Conservation (phyloP, 2,329 filamentous ascomycete genomes). For the Stagonosporopsis rhizophila region DNA sequence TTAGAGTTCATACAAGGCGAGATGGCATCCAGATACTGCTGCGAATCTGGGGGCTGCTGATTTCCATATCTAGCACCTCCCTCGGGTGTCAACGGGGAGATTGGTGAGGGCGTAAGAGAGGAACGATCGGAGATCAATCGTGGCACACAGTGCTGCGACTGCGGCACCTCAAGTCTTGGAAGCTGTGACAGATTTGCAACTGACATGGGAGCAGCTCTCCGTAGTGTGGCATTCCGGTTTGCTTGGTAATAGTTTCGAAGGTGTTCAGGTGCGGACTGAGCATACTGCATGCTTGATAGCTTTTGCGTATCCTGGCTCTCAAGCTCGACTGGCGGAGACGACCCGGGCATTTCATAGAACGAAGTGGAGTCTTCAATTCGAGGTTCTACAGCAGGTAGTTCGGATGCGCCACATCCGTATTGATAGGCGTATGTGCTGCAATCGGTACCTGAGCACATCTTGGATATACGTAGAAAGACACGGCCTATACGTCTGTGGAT, state of each 20-base stretch:
- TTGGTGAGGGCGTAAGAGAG: slow-evolving; percentile 4
- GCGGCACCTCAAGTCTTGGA: slow-evolving; percentile 9
- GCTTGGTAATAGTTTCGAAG: not conserved
- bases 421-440: slow-evolving; percentile 1
- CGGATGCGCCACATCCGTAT: not conserved
- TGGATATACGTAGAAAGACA: not conserved
- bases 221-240: not conserved
- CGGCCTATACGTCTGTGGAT: slow-evolving; percentile 4
- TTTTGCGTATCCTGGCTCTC: not conserved
- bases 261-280: not conserved
- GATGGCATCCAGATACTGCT: not conserved
- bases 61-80: not conserved
- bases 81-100: slow-evolving; percentile 9
- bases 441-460: not conserved
- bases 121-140: not conserved
- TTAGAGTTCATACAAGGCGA: slow-evolving; percentile 1
- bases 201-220: not conserved
- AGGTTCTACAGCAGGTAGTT: slow-evolving; percentile 1
- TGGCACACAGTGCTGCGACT: not conserved
- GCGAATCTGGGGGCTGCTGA: not conserved
- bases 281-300: not conserved
- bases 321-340: slow-evolving; percentile 7
- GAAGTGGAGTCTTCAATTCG: not conserved
- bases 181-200: not conserved
- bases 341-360: slow-evolving; percentile 7